Evolutionary conservation across 345 rosid genomes (phyloP), one percentile per base, ranked within the genome.

Genomic region (Eucalyptus polybractea): DNA sequence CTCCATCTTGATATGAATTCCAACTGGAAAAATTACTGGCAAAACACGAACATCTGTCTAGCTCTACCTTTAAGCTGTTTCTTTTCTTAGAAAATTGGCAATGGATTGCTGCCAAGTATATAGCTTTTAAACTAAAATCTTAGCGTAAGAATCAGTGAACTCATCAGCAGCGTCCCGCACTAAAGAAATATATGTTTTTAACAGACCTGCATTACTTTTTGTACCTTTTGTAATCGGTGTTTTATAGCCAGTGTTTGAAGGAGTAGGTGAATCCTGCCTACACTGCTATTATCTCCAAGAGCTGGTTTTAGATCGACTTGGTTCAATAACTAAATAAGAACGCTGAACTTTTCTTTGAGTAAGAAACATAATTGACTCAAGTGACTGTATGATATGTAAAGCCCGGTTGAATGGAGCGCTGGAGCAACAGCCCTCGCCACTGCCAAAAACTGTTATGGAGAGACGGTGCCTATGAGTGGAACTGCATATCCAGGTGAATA

Each of bases 381-480:
- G 27, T 89, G 81, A 37, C 88, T 47, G 25, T 13, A 53, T 62
- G 87, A 10, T 17, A 42, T 85, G 45, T 88, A 80, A 94, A 97
- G 99, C 90, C 98, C 98, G 22, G 94, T 87, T 91, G 98, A 95
- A 86, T 97, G 99, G 99, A 92, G 94, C 6, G 88, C 93, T 3
- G 95, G 95, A 86, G 89, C 92, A 58, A 89, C 95, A 3, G 76
- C 92, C 83, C 40, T 40, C 33, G 58, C 89, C 4, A 88, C 93
- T 13, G 89, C 91, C 12, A 95, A 93, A 88, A 97, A 94, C 89
- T 98, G 99, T 47, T 98, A 95, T 3, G 98, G 99, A 0, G 96
- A 98, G 92, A 98, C 96, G 11, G 51, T 91, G 15, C 99, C 99
- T 2, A 90, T 90, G 88, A 93, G 93, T 17, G 97, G 95, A 54